phyloP scores from a whole-genome alignment of 345 rosid species.

The Clarkia xantiana region DNA sequence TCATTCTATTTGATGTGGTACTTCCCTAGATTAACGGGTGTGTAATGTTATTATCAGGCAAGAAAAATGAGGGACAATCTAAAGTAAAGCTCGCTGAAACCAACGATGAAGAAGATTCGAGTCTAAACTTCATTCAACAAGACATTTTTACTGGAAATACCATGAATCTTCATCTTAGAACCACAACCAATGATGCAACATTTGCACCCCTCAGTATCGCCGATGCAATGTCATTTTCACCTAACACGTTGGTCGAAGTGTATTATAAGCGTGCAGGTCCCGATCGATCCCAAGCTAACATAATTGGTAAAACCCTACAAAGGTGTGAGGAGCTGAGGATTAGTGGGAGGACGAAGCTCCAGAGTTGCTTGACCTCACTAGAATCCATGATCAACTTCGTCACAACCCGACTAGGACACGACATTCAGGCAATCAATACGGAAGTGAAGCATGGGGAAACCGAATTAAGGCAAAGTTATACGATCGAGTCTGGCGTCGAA shows the following conservation, averaged over 20 bases:
- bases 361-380: not conserved
- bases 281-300: not conserved
- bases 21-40: too few species aligned
- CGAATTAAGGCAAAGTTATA: not conserved
- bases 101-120: not conserved
- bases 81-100: too few species aligned
- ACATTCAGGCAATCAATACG: not conserved
- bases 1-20: too few species aligned
- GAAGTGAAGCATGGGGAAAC: not conserved
- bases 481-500: slow-evolving; percentile 4
- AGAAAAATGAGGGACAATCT: too few species aligned
- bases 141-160: not conserved
- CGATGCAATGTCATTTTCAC: not conserved
- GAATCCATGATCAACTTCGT: not conserved
- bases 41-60: too few species aligned
- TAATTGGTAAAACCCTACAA: not conserved
- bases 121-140: not conserved
- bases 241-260: not conserved
- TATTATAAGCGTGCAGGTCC: not conserved
- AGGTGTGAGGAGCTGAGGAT: not conserved
- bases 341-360: not conserved
- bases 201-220: not conserved
- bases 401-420: not conserved
- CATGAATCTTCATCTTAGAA: not conserved
- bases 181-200: not conserved